Percentiles rank a stretch among this genome's conserved stretches.
Evolutionary conservation across 176 grass and related monocot species (phyloP).

Genomic region (Cocos nucifera): DNA sequence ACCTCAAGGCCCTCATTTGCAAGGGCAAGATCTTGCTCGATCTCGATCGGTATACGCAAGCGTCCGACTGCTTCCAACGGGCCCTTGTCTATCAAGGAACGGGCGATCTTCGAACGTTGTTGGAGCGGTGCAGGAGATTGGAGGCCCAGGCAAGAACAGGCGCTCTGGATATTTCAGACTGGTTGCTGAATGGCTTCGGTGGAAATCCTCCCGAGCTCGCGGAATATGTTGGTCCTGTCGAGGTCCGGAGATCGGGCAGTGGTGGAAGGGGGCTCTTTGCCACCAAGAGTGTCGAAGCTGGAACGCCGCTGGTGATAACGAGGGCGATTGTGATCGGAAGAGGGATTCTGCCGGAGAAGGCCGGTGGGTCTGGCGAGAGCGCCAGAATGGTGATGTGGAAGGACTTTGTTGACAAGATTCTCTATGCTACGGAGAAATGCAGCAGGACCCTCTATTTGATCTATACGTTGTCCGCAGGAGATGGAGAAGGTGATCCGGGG

Average conservation of each 20-base stretch:
- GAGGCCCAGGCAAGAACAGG: conserved; percentile 58
- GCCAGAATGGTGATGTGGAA: conserved; percentile 94
- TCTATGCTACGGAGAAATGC: conserved; percentile 54
- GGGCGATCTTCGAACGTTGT: conserved; percentile 27
- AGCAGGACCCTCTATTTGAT: conserved; percentile 42
- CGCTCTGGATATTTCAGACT: conserved; percentile 54
- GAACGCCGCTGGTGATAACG: conserved; percentile 41
- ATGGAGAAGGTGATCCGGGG: conserved; percentile 29
- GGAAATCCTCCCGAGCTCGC: conserved; percentile 62
- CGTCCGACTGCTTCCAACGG: conserved; percentile 42
- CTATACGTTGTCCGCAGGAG: conserved; percentile 45
- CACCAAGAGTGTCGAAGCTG: conserved; percentile 51
- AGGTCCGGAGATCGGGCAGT: conserved; percentile 39
- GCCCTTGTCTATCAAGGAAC: conserved; percentile 13
- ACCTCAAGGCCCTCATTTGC: conserved; percentile 46
- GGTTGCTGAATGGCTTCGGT: conserved; percentile 45
- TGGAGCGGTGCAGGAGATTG: conserved; percentile 41
- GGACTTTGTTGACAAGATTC: conserved; percentile 66
- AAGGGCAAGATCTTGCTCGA: conserved; percentile 65
- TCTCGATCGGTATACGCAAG: conserved; percentile 37
- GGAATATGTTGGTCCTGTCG: conserved; percentile 50
- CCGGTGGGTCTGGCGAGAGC: conserved; percentile 4
- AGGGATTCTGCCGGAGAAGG: conserved; percentile 46
- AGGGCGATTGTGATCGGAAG: conserved; percentile 58
- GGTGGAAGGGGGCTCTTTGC: conserved; percentile 54